phyloP scores from a whole-genome alignment of 306 rosid species.

The Begonia masoniana region DNA sequence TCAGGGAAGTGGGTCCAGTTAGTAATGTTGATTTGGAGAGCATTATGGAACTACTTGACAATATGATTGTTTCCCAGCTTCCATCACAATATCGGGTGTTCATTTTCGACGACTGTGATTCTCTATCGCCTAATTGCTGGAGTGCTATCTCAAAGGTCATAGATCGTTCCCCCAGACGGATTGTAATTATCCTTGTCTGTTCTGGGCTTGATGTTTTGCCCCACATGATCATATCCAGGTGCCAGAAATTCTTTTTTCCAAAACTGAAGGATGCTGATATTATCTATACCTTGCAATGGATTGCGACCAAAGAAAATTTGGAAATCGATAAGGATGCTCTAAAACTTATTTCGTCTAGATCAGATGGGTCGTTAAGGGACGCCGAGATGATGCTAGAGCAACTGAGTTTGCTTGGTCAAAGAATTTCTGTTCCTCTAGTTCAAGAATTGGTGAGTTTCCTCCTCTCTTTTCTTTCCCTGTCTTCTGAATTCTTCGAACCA shows the following conservation, averaged over 20 bases:
- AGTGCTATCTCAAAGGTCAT: slow-evolving; percentile 89
- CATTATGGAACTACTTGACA: slow-evolving; percentile 75
- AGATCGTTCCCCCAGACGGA: slow-evolving; percentile 91
- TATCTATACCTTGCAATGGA: slow-evolving; percentile 60
- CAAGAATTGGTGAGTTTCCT: slow-evolving; percentile 74
- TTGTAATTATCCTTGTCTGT: slow-evolving; percentile 95
- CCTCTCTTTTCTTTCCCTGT: background rate
- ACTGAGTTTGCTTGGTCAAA: slow-evolving; percentile 90
- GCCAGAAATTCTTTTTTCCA: slow-evolving; percentile 93
- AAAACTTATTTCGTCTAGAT: slow-evolving; percentile 88
- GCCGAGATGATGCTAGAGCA: slow-evolving; percentile 99
- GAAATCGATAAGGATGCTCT: slow-evolving; percentile 92
- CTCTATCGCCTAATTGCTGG: slow-evolving; percentile 76
- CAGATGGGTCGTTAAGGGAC: slow-evolving; percentile 93
- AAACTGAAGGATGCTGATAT: slow-evolving; percentile 90
- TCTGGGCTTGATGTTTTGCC: slow-evolving; percentile 94
- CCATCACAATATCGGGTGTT: slow-evolving; percentile 71
- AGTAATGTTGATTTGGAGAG: slow-evolving; percentile 77
- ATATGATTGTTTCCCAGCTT: slow-evolving; percentile 57
- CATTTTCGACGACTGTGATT: slow-evolving; percentile 88
- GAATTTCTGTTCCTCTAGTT: slow-evolving; percentile 83
- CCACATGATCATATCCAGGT: slow-evolving; percentile 93
- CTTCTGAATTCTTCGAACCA: too few relatives aligned
- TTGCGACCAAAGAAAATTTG: slow-evolving; percentile 68
- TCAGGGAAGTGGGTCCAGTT: slow-evolving; percentile 87